Percentiles rank a stretch among this genome's conserved stretches.
phyloP scores from a whole-genome alignment of 2,329 filamentous ascomycete genomes.

The Diaporthe velutina region DNA sequence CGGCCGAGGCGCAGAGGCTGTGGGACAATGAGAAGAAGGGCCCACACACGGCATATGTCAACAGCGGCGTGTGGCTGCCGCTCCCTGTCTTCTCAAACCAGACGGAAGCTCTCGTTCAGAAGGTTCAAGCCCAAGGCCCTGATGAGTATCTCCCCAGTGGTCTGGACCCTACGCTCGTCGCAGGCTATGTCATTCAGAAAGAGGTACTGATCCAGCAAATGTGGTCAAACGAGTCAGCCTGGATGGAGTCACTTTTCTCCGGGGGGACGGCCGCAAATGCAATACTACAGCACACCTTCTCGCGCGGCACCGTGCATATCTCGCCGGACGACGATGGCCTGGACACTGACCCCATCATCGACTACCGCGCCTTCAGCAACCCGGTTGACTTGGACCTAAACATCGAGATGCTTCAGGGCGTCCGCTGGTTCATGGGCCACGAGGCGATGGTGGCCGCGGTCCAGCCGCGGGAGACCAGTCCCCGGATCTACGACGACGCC shows the following conservation, averaged over 20 bases:
- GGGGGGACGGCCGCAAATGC: neutral
- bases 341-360: slow-evolving; percentile 51
- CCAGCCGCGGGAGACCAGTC: slow-evolving; percentile 21
- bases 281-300: slow-evolving; percentile 29
- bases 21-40: slow-evolving; percentile 12
- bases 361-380: slow-evolving; percentile 55
- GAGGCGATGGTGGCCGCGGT: slow-evolving; percentile 19
- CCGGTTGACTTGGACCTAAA: slow-evolving; percentile 54
- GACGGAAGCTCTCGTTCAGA: slow-evolving; percentile 2
- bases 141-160: neutral
- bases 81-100: slow-evolving; percentile 25
- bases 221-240: slow-evolving; percentile 5
- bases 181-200: slow-evolving; percentile 8
- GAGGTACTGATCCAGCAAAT: slow-evolving; percentile 23
- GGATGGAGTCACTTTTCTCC: neutral
- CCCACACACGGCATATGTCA: slow-evolving; percentile 9
- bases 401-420: slow-evolving; percentile 54
- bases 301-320: slow-evolving; percentile 25
- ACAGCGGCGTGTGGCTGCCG: slow-evolving; percentile 21
- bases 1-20: slow-evolving; percentile 13
- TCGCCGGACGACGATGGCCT: slow-evolving; percentile 52
- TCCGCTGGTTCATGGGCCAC: slow-evolving; percentile 45
- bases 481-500: slow-evolving; percentile 9
- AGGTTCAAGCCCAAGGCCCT: slow-evolving; percentile 3
- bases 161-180: slow-evolving; percentile 7